Base-by-base conservation (phyloP, 148 eudicot species). In the Camellia japonica region DNA sequence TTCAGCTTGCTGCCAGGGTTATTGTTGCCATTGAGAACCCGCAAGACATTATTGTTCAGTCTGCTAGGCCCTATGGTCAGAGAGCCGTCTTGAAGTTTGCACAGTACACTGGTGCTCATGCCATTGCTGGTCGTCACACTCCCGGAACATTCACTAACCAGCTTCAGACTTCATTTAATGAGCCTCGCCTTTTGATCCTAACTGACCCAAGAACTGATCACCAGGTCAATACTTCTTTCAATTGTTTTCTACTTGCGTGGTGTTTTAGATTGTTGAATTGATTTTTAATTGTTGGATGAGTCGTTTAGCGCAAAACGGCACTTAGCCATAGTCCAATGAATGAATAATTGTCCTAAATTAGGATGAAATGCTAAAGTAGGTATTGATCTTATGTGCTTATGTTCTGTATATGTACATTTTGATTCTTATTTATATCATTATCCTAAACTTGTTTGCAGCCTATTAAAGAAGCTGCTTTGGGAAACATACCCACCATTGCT, bases 181-280 rank as follows among this genome's bases (percentile, higher is more conserved):
- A 73, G 76, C 76, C 76, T 73, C 76, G 76, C 38, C 63, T 73
- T 55, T 73, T 73, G 63, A 73, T 73, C 47, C 76, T 73, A 0
- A 73, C 63, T 55, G 76, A 73, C 20, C 76, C 76, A 55, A 73
- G 63, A 73, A 73, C 76, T 55, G 76, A 73, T 59, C 76, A 73
- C 59, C 76, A 73, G 63, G 76, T 73, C 11, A 73, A 6, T 73
- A 14, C 46, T 30, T 30, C n/a, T 72, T 72, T 20, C 60, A 52
- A 12, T 51, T 52, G 59, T 23, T 52, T 23, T 9, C 6, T 71
- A 71, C 42, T 51, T 49, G 13, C 16, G 4, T 2, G 43, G 3
- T 19, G 3, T 59, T 14, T 1, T 71, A 3, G 16, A 71, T 30
- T 55, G 44, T 38, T 63, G 18, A 6, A 11, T 63, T 63, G 67